Conservation (phyloP, 2,329 filamentous ascomycete genomes). For the Ceratocystis smalleyi region DNA sequence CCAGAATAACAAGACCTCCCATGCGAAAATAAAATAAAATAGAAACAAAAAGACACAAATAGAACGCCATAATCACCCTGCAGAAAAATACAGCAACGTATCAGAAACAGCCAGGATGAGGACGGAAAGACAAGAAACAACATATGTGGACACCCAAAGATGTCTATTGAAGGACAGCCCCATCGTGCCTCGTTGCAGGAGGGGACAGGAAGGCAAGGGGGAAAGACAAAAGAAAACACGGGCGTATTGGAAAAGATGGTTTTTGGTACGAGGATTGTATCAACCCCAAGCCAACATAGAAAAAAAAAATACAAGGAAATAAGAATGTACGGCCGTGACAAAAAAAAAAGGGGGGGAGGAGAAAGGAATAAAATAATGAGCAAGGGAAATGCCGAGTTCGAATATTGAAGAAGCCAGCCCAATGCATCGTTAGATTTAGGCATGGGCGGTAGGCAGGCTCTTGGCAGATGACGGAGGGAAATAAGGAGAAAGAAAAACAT, state of each 20-base stretch:
- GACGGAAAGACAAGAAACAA: neutral
- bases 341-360: neutral
- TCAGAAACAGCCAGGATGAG: neutral
- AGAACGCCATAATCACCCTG: neutral
- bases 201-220: neutral
- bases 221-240: neutral
- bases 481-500: conserved; percentile 7
- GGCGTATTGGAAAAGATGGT: neutral
- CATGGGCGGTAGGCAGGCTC: neutral
- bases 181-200: neutral
- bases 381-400: neutral
- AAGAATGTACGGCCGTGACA: conserved; percentile 1
- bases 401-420: neutral
- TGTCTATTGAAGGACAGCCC: neutral
- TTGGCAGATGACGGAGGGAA: neutral
- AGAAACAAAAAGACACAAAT: neutral
- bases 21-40: neutral
- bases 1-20: neutral
- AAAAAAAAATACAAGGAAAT: conserved; percentile 4
- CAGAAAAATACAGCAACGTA: neutral
- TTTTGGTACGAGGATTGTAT: conserved; percentile 1
- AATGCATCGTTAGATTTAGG: neutral
- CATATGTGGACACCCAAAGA: neutral
- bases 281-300: neutral
- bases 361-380: conserved; percentile 4